Base-by-base conservation (phyloP, 352 stramenopile species). In the Pythium coloratum region DNA sequence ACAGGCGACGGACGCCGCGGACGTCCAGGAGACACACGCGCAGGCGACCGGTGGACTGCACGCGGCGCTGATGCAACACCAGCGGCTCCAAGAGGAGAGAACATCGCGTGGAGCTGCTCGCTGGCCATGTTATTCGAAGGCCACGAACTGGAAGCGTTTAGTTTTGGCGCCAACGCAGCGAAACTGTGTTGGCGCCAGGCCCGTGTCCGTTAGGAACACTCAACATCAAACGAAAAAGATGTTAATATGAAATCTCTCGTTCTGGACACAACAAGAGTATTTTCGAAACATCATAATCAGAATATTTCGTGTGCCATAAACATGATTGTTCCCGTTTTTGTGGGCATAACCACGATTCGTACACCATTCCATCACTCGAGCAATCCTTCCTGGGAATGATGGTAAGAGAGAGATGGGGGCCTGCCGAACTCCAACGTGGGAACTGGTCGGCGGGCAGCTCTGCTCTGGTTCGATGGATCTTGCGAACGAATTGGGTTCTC, bases 1-100 rank as follows among this genome's bases (percentile, higher is more conserved):
- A 73, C 66, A 18, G 66, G 66, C 26, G 66, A 67, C 18, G 40
- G 30, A 34, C 57, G 64, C 1, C 55, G 64, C 20, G 56, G 47
- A 5, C 55, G 55, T 24, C 46, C 46, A 28, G 16, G 16, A 50
- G 64, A 24, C 55, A 65, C 30, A 38, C 55, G n/a, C 44, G 18
- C 0, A 34, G 26, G 26, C 2, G 50, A 33, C 4, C 13, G 24
- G 1, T 40, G 51, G 2, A 4, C 12, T 33, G 24, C 1, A 7
- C 44, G 44, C 44, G 44, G 44, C 6, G n/a, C n/a, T 3, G 44
- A 18, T 1, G 44, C n/a, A 4, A 24, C 44, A 9, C 18, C 44
- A 5, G 44, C n/a, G 44, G 44, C n/a, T 5, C 44, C 44, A 32
- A 5, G 44, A 51, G 44, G 18, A 51, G 44, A 51, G 44, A 51